Conservation (phyloP, 768 basidiomycete species). For the Podaxis sp. region DNA sequence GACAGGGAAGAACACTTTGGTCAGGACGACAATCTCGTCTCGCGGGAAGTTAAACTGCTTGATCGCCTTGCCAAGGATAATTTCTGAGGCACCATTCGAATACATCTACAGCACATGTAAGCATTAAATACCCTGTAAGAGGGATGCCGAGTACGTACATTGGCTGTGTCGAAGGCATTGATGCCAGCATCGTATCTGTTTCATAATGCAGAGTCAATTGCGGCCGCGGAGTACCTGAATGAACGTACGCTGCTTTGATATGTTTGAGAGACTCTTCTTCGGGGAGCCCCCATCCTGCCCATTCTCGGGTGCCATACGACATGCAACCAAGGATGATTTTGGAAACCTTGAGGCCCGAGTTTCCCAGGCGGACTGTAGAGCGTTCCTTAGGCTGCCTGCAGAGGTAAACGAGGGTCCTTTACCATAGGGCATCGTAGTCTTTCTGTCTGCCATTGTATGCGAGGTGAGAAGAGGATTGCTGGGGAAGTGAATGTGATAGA, state of each 20-base stretch:
- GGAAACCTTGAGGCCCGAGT: not conserved
- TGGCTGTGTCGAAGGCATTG: conserved; percentile 60
- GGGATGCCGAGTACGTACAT: conserved; percentile 27
- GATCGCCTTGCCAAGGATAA: conserved; percentile 70
- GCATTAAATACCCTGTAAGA: not conserved
- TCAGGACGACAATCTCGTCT: conserved; percentile 79
- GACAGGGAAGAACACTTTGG: conserved; percentile 49
- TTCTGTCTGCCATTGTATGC: not conserved
- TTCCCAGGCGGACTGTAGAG: not conserved
- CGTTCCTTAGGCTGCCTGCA: not conserved
- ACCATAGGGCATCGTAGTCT: not conserved
- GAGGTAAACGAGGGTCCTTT: not conserved
- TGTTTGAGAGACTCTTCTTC: conserved; percentile 54
- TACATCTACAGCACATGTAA: conserved; percentile 42
- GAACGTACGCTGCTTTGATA: conserved; percentile 45
- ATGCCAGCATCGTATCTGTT: conserved; percentile 58
- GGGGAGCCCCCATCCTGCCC: conserved; percentile 46
- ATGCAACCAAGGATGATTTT: conserved; percentile 26
- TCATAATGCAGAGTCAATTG: not conserved
- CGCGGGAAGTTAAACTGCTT: conserved; percentile 64
- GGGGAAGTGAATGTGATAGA: not conserved
- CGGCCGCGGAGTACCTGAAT: not conserved
- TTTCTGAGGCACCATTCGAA: conserved; percentile 64
- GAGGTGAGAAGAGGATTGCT: not conserved
- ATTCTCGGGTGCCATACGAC: conserved; percentile 53